Percentiles rank a stretch among this genome's conserved stretches.
Evolutionary conservation across 1,284 basidiomycete species (phyloP).

Genomic region (Wolfiporia cocos): DNA sequence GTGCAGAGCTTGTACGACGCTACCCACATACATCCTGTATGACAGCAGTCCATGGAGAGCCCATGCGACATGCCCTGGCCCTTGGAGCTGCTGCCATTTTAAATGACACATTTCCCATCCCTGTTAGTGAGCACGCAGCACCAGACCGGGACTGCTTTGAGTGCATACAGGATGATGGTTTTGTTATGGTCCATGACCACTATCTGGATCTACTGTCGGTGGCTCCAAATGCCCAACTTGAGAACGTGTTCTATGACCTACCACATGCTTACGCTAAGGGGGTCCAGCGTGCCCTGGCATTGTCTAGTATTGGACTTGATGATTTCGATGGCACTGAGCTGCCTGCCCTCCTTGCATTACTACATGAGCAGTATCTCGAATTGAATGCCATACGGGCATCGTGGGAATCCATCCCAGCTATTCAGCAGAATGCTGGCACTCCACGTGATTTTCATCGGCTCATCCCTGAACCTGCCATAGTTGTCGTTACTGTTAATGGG

Average conservation of each 20-base stretch:
- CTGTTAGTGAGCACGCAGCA: not conserved
- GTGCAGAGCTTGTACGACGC: not conserved
- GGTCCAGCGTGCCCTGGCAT: not conserved
- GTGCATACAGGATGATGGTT: not conserved
- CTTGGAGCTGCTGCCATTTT: not conserved
- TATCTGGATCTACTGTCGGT: not conserved
- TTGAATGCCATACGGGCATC: not conserved
- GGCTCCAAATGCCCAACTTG: not conserved
- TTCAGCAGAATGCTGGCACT: not conserved
- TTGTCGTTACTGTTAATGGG: constrained; percentile 23
- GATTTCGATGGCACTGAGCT: constrained; percentile 5
- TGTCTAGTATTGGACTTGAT: not conserved
- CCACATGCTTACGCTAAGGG: not conserved
- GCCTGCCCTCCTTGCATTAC: not conserved
- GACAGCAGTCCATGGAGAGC: too few species aligned
- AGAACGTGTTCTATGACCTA: not conserved
- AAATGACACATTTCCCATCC: not conserved
- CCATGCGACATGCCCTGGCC: not conserved
- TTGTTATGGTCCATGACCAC: not conserved
- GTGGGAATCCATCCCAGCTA: not conserved
- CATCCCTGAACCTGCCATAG: constrained; percentile 22
- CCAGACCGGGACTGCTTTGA: not conserved
- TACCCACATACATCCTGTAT: not conserved
- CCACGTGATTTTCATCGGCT: constrained; percentile 15
- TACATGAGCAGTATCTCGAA: not conserved